Evolutionary conservation across 2,329 filamentous ascomycete genomes (phyloP), one percentile per base, ranked within the genome.

Genomic region (Sphaerulina vaccinii): DNA sequence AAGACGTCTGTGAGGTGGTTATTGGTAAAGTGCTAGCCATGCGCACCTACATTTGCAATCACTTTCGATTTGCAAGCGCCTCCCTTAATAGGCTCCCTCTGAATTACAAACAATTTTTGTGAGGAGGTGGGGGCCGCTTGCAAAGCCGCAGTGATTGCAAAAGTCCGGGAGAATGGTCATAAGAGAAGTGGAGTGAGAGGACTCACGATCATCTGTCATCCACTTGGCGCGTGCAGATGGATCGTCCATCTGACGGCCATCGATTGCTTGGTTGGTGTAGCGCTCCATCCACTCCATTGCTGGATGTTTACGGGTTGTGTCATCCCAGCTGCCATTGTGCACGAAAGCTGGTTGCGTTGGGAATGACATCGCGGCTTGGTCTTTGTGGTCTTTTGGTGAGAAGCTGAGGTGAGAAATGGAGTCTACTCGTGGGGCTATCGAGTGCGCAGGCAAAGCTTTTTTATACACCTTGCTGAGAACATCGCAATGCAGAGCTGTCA

Each of bases 251-350:
- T n/a, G 27, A 19, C 23, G 33, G 27, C 11, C 42, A 16, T 62
- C 59, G 49, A 63, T 48, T 36, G 57, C 49, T 46, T 43, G 46
- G 8, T 21, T 43, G 22, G 62, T 63, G 56, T 64, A 65, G 9
- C 57, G 19, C 29, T 62, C 57, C 56, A 65, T 61, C 55, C 56
- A 66, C 22, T 57, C 58, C 60, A 63, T 58, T 11, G 53, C 54
- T 11, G 62, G 61, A 37, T 65, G 63, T 13, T 48, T 29, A 19
- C 61, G 62, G 18, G 52, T 58, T 2, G 57, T 49, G n/a, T 55
- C 51, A 46, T 54, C 53, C 57, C 62, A 64, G 35, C 21, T 39
- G 16, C 57, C 60, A 7, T 50, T 35, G 41, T 56, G 47, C 48
- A 65, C 46, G 45, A 61, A 65, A 42, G 51, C 55, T 38, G 54